Evolutionary conservation across 805 yeast genomes (phyloP).

Genomic region (Candida jianshihensis): DNA sequence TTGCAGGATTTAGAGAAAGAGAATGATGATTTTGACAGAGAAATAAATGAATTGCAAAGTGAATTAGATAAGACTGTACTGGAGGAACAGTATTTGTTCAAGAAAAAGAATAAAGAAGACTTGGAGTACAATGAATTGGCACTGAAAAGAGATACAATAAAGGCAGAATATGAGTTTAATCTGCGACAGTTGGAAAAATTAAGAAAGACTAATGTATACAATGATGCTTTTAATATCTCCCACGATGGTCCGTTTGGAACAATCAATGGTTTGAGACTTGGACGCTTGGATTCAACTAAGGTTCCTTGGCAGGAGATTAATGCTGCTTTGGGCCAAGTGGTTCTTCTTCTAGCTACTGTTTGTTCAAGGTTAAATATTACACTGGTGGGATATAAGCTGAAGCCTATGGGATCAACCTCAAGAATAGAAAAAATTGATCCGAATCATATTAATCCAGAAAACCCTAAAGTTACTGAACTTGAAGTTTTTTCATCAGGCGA

Average conservation of each 20-base stretch:
- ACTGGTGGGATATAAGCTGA: conserved; percentile 52
- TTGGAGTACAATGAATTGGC: conserved; percentile 43
- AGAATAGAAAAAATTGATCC: conserved; percentile 52
- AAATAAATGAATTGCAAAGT: conserved; percentile 32
- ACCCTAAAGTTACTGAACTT: conserved; percentile 28
- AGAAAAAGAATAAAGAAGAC: conserved; percentile 48
- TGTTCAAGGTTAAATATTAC: conserved; percentile 47
- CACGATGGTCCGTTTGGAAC: conserved; percentile 82
- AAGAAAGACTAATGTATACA: conserved; percentile 73
- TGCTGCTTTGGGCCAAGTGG: conserved; percentile 84
- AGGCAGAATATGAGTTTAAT: conserved; percentile 55
- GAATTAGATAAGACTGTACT: conserved; percentile 40
- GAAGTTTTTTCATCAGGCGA: conserved; percentile 60
- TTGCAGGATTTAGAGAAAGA: conserved; percentile 37
- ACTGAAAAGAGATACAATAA: conserved; percentile 54
- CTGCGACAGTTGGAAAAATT: conserved; percentile 62
- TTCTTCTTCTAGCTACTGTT: conserved; percentile 61
- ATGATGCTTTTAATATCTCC: conserved; percentile 76
- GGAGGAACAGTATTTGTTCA: conserved; percentile 41
- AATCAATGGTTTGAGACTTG: conserved; percentile 80
- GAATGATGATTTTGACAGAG: conserved; percentile 18
- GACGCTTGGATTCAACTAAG: conserved; percentile 48
- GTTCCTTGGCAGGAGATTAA: conserved; percentile 90
- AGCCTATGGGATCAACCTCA: conserved; percentile 83
- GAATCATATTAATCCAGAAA: conserved; percentile 29